These are phyloP conservation scores for Tetracladium maxilliforme DNA, from an alignment of 2,329 filamentous ascomycete species.

Conservation along the genomic window DNA sequence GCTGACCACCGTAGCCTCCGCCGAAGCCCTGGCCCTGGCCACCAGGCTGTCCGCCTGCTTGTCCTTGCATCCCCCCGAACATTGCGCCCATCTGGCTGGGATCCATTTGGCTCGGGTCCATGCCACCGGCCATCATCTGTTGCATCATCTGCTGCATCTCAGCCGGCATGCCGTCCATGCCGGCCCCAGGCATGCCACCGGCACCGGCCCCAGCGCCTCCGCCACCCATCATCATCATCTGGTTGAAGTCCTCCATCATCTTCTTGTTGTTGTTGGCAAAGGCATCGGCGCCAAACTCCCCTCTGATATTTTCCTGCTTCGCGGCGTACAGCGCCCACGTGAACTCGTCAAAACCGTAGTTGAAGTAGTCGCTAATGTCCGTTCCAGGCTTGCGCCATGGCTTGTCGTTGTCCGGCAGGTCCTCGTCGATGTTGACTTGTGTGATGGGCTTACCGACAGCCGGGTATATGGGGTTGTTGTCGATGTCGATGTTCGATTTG, in stretches of 20 bases:
- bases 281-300: constrained; percentile 56
- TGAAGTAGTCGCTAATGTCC: constrained; percentile 95
- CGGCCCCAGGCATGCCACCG: constrained; percentile 24
- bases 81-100: constrained; percentile 44
- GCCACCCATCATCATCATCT: constrained; percentile 49
- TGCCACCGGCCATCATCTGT: constrained; percentile 49
- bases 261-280: constrained; percentile 59
- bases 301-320: constrained; percentile 68
- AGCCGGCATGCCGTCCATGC: constrained; percentile 48
- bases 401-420: constrained; percentile 70
- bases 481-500: constrained; percentile 71
- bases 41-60: constrained; percentile 25
- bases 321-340: constrained; percentile 91
- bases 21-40: constrained; percentile 29
- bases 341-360: constrained; percentile 97
- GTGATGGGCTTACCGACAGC: constrained; percentile 69
- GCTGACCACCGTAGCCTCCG: constrained; percentile 32
- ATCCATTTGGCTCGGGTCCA: constrained; percentile 55
- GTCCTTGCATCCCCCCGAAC: constrained; percentile 36
- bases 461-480: constrained; percentile 68
- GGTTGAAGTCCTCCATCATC: constrained; percentile 56
- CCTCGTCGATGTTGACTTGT: constrained; percentile 59
- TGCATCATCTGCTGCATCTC: constrained; percentile 59
- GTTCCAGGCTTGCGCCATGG: constrained; percentile 92
- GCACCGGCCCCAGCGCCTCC: constrained; percentile 30